Percentiles rank a stretch among this genome's conserved stretches.
phyloP scores from a whole-genome alignment of 805 yeast species.

The Starmera amethionina region DNA sequence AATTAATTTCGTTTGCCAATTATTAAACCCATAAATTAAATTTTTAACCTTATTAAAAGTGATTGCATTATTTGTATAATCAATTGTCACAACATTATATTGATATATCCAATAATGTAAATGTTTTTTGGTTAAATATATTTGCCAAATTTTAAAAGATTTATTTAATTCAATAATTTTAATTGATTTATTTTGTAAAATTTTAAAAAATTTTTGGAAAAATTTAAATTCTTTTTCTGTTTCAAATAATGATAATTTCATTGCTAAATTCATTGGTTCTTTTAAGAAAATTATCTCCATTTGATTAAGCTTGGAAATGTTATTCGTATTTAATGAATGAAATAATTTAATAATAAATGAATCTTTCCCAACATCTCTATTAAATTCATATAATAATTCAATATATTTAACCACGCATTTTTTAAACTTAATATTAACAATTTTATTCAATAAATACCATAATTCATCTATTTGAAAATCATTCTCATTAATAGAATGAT shows the following conservation, averaged over 20 bases:
- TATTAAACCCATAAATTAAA: slow-evolving; percentile 9
- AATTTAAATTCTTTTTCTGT: slow-evolving; percentile 7
- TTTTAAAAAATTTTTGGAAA: slow-evolving; percentile 3
- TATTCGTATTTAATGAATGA: too few species aligned
- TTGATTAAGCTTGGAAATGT: background rate
- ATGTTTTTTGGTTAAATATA: slow-evolving; percentile 10
- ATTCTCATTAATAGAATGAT: too few species aligned
- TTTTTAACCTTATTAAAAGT: slow-evolving; percentile 8
- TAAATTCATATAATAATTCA: too few species aligned
- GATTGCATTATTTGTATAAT: slow-evolving; percentile 12
- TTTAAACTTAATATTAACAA: too few species aligned
- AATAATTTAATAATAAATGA: too few species aligned
- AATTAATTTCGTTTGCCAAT: slow-evolving; percentile 11
- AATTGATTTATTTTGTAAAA: slow-evolving; percentile 13
- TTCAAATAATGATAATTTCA: slow-evolving; percentile 14
- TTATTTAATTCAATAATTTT: slow-evolving; percentile 9
- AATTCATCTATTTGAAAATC: too few species aligned
- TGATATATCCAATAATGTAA: slow-evolving; percentile 6
- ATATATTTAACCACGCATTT: too few species aligned
- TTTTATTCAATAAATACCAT: too few species aligned
- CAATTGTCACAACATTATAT: slow-evolving; percentile 7
- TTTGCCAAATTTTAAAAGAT: slow-evolving; percentile 9
- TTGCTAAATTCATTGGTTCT: slow-evolving; percentile 15
- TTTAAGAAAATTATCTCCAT: slow-evolving; percentile 13
- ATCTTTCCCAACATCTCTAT: too few species aligned